Conservation (phyloP, 192 early-diverging fungal genomes). For the Coemansia sp. region DNA sequence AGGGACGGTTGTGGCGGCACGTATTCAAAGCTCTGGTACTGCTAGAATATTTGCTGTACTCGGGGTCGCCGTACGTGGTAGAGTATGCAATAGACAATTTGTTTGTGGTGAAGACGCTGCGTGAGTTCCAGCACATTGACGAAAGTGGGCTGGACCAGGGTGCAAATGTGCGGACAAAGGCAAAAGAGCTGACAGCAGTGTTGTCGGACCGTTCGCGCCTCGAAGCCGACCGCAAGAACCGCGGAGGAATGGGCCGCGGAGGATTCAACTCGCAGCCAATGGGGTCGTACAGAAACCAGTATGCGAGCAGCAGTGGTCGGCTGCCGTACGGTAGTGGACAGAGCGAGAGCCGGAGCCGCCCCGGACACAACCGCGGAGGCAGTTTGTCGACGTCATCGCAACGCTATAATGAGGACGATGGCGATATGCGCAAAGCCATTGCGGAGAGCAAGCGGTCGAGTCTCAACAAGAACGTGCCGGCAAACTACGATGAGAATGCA, state of each 20-base stretch:
- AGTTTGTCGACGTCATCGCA: conserved; percentile 25
- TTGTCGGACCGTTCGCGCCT: conserved; percentile 77
- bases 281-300: conserved; percentile 19
- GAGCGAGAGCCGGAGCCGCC: conserved; percentile 12
- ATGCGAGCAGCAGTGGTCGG: conserved; percentile 46
- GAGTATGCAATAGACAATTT: conserved; percentile 86
- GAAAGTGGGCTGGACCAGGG: conserved; percentile 92
- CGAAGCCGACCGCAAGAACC: conserved; percentile 69
- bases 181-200: conserved; percentile 84
- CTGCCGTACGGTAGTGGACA: conserved; percentile 17
- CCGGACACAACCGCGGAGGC: conserved; percentile 28
- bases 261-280: conserved; percentile 24
- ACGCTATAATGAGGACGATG: conserved; percentile 68
- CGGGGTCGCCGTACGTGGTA: conserved; percentile 85
- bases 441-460: conserved; percentile 80
- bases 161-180: conserved; percentile 88
- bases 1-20: conserved; percentile 97
- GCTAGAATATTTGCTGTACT: conserved; percentile 80
- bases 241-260: conserved; percentile 58
- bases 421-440: conserved; percentile 75
- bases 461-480: conserved; percentile 40
- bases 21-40: conserved; percentile 92
- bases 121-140: conserved; percentile 96
- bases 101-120: conserved; percentile 92
- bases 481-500: conserved; percentile 58